Evolutionary conservation across 768 basidiomycete genomes (phyloP), one percentile per base, ranked within the genome.

Genomic region (Boletus speciosus): DNA sequence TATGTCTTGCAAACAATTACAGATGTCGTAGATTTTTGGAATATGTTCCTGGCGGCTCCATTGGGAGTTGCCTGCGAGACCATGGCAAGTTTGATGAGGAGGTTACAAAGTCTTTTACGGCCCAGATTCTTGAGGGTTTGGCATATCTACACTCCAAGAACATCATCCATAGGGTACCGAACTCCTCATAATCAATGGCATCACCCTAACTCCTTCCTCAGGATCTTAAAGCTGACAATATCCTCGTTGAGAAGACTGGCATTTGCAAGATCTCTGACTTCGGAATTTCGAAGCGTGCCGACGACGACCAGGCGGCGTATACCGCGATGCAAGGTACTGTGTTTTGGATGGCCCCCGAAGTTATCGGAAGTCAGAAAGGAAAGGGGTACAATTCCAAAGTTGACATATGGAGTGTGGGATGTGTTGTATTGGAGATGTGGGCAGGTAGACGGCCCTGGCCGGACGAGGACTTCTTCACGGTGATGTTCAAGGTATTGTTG

Each of bases 301-400:
- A 90, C 57, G 93, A 97, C 56, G 81, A 89, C 48, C 85, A 90
- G 59, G 80, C 85, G 49, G 89, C 89, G 47, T 85, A 83, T 58
- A 96, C 94, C 2, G 90, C 91, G 21, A 94, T 99, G 93, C 90
- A 93, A 69, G 97, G 97, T 25, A 95, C 95, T 19, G 90, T 98
- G 35, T 98, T 97, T 70, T 99, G 97, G 96, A 98, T 98, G 96
- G 95, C 95, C 10, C 95, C 95, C 0, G 95, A 93, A 74, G 92
- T 97, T 50, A 82, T 93, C 55, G 86, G 93, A 57, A 86, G 89
- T 35, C 83, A 88, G 69, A 85, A 86, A 70, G 68, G 69, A 25
- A 87, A 88, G 62, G 93, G 93, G 0, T 98, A 98, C 70, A 95
- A 93, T 62, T 92, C 88, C 66, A 98, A 99, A 74, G 86, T 97